Percentiles rank a stretch among this genome's conserved stretches.
Evolutionary conservation across 176 grass and related monocot genomes (phyloP).

Genomic region (Oryza brachyantha): DNA sequence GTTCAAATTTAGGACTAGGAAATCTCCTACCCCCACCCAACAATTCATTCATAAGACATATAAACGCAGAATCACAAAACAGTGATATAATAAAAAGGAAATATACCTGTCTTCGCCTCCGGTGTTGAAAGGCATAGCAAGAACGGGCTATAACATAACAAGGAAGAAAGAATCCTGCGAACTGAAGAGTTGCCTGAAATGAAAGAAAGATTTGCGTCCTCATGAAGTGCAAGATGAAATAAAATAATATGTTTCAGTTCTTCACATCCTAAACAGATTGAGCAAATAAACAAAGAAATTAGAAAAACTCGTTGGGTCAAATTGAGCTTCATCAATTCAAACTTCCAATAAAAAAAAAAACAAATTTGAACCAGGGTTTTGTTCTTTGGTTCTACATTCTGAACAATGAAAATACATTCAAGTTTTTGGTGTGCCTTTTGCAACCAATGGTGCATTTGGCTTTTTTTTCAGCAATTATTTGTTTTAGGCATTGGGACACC

Average conservation of each 20-base stretch:
- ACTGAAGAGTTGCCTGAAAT: conserved; percentile 84
- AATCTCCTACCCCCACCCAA: background rate
- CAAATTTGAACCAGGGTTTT: background rate
- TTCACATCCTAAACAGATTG: background rate
- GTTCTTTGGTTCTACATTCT: background rate
- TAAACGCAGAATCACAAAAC: background rate
- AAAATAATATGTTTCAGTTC: background rate
- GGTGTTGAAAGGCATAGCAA: conserved; percentile 70
- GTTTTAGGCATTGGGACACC: background rate
- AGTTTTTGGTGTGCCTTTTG: background rate
- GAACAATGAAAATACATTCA: background rate
- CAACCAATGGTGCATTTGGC: background rate
- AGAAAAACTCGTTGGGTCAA: background rate
- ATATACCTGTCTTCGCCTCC: conserved; percentile 74
- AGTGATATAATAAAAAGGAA: conserved; percentile 1
- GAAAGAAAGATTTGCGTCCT: background rate
- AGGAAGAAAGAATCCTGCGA: conserved; percentile 81
- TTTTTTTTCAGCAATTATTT: background rate
- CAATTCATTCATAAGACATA: background rate
- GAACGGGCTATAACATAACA: conserved; percentile 93
- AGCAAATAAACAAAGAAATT: background rate
- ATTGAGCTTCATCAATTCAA: background rate
- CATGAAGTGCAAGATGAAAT: background rate
- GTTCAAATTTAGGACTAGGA: background rate
- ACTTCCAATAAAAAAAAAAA: background rate